Base-by-base conservation (phyloP, 129 eudicot species). In the Arctium minus region DNA sequence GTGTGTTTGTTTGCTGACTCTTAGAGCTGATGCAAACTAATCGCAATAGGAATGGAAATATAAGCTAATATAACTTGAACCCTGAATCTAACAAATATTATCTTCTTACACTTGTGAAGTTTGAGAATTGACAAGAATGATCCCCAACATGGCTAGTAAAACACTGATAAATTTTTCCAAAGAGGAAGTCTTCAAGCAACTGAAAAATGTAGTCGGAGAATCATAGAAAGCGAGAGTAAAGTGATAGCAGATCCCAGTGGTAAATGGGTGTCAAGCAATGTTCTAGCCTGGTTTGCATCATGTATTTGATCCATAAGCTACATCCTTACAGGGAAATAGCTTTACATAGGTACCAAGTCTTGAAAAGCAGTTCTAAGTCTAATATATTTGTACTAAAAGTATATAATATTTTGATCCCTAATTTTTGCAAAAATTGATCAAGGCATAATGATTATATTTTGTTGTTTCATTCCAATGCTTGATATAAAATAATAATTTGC, bases 231-330 rank as follows among this genome's bases (percentile, higher is more conserved):
- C 78, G 72, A 33, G 5, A 48, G 75, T 70, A 35, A 80, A 46
- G 33, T 32, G 50, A 70, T 10, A 33, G 8, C 27, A 4, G 15
- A 46, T 50, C 48, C 36, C 38, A 50, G 22, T 79, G 68, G 75
- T 79, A 68, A 15, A 68, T 68, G 82, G 82, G 68, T 79, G 18
- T 29, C 46, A 29, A 68, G 76, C 40, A 68, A 69, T 68, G 75
- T 80, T 53, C 72, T 36, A 72, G 39, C 39, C 35, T 50, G 37
- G 37, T 56, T 36, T 80, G 68, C 50, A 80, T 72, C 29, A n/a
- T 39, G 74, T 79, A 42, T 69, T 69, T 6, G 8, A 30, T 15
- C 10, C 65, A 1, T 71, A 70, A 79, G 33, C 7, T 42, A 17
- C 76, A 32, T 72, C 10, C 11, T 81, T 36, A 36, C 39, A 70